Evolutionary conservation across 1,284 basidiomycete genomes (phyloP), one percentile per base, ranked within the genome.

Genomic region (Leccinum fallax): DNA sequence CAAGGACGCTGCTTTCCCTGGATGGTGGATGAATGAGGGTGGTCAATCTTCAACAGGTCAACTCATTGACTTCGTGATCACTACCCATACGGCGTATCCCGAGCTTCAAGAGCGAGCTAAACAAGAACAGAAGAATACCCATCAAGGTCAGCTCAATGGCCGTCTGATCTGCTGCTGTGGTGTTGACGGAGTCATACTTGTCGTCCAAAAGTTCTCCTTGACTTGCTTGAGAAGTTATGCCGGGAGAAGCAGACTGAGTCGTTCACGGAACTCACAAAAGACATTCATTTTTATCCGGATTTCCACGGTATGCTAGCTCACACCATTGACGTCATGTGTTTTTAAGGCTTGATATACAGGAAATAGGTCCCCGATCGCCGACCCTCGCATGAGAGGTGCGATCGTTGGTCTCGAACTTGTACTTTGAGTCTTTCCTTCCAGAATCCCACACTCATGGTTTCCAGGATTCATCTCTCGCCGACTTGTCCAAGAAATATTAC

Each of bases 11-110:
- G 3, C 10, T 46, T 46, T 46, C 10, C 43, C 43, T 46, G 43
- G 43, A 46, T 24, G 48, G 48, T 49, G 48, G 97, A 98, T 98
- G 95, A 99, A 97, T 72, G 97, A 99, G 78, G 97, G 97, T 48
- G 97, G 97, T 0, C 97, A 99, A 77, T 97, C 95, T 19, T 97
- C 95, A 0, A 99, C 97, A 0, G 97, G 97, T n/a, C 96, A 97
- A 79, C 83, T 98, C 26, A 95, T 98, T 66, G 95, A 99, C 72
- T 98, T 97, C 74, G 89, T 97, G 76, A 85, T 98, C 66, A 94
- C 89, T 36, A 98, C 93, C 0, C 97, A 99, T 71, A 87, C 92
- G 1, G 94, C 96, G 1, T 93, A 93, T 66, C 75, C 83, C 5
- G 81, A 86, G 57, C 85, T 97, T 19, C 78, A 88, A 55, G 83